Percentiles rank a stretch among this genome's conserved stretches.
These are phyloP conservation scores for Podospora conica DNA, from an alignment of 495 filamentous ascomycete genomes.

Conservation along the genomic window DNA sequence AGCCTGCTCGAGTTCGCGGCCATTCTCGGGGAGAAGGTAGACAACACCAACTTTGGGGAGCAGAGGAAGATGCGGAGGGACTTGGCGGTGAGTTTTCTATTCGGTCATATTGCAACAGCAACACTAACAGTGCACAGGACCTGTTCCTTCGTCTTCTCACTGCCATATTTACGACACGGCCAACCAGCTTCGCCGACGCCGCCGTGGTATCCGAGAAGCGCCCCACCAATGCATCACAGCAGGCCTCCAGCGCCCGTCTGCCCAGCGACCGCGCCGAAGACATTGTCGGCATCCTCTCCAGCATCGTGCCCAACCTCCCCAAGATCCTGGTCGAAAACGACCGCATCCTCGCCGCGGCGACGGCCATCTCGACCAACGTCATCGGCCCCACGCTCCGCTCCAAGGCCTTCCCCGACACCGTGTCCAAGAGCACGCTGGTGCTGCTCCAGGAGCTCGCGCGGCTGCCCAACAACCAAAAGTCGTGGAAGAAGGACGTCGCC, in stretches of 20 bases:
- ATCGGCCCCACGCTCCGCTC: slow-evolving; percentile 78
- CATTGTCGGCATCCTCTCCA: slow-evolving; percentile 70
- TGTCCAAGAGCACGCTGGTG: slow-evolving; percentile 61
- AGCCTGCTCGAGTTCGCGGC: slow-evolving; percentile 82
- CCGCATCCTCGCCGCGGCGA: slow-evolving; percentile 68
- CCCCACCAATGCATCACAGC: slow-evolving; percentile 11
- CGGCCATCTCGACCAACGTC: slow-evolving; percentile 74
- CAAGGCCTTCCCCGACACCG: slow-evolving; percentile 81
- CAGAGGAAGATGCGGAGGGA: slow-evolving; percentile 91
- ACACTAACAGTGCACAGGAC: slow-evolving; percentile 55
- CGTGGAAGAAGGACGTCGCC: slow-evolving; percentile 86
- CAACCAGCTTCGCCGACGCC: slow-evolving; percentile 53
- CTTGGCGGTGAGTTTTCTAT: slow-evolving; percentile 61
- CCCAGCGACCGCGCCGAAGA: slow-evolving; percentile 52
- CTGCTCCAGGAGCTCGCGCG: slow-evolving; percentile 72
- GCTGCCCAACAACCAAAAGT: slow-evolving; percentile 72
- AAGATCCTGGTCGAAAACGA: slow-evolving; percentile 82
- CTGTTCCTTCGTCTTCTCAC: slow-evolving; percentile 80
- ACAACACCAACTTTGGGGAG: slow-evolving; percentile 97
- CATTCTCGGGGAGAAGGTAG: slow-evolving; percentile 84
- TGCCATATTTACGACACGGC: slow-evolving; percentile 84
- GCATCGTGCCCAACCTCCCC: slow-evolving; percentile 74
- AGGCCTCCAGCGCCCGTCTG: slow-evolving; percentile 21
- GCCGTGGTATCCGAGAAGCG: slow-evolving; percentile 29
- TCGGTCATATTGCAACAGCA: neutral